phyloP scores from a whole-genome alignment of 345 rosid genomes.

The Moringa oleifera region DNA sequence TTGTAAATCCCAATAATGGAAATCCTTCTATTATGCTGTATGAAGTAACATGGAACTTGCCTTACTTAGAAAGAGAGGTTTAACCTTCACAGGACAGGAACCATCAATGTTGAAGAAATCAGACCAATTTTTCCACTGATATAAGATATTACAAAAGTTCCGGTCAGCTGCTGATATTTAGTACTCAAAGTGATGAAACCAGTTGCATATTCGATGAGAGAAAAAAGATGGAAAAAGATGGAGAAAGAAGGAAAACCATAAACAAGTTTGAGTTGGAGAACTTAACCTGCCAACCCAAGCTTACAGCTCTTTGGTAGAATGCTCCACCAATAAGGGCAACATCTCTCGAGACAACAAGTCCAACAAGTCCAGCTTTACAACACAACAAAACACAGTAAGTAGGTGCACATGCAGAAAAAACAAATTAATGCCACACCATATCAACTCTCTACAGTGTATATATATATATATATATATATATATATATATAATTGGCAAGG shows the following conservation, averaged over 20 bases:
- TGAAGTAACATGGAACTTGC: conserved; percentile 20
- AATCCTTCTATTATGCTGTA: neutral
- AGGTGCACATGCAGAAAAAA: neutral
- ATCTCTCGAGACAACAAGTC: conserved; percentile 68
- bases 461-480: too few relatives aligned
- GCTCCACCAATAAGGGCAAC: conserved; percentile 77
- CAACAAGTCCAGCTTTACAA: conserved; percentile 79
- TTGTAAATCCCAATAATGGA: neutral
- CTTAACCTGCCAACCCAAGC: conserved; percentile 73
- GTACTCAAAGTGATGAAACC: neutral
- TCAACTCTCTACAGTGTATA: neutral
- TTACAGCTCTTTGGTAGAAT: conserved; percentile 60
- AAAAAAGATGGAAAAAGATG: neutral
- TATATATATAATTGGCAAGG: neutral
- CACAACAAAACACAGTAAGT: conserved; percentile 1
- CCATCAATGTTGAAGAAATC: conserved; percentile 85
- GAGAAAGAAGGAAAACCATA: neutral
- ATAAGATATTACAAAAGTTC: conserved; percentile 14
- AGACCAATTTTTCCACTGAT: conserved; percentile 68
- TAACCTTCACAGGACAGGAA: conserved; percentile 58
- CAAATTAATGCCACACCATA: neutral
- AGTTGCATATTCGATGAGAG: neutral
- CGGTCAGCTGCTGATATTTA: neutral
- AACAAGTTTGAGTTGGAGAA: conserved; percentile 5
- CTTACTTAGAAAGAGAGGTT: conserved; percentile 93